Base-by-base conservation (phyloP, 495 filamentous ascomycete genomes). In the Tuber borchii region DNA sequence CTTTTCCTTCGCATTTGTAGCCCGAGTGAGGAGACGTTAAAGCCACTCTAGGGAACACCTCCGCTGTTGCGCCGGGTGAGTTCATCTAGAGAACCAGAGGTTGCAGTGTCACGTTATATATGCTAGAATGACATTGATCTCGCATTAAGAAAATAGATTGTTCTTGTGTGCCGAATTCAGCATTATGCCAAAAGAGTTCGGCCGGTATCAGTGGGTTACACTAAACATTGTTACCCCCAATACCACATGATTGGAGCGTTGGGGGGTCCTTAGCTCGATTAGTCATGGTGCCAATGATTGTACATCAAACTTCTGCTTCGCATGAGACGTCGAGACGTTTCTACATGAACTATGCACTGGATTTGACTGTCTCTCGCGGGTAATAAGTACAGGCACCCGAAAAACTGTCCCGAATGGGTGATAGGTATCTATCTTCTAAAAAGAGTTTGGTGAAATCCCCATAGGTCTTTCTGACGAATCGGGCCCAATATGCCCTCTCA, bases 201-300 rank as follows among this genome's bases (percentile, higher is more conserved):
- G 31, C 26, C 7, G 12, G 10, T 34, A 65, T 12, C 56, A 65
- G 26, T 65, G 26, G 31, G 22, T 8, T 26, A 31, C 2, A 61
- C 9, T 61, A 6, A 26, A 61, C n/a, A 61, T 31, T 31, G 31
- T 61, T 31, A 31, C n/a, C 4, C 14, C 26, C 31, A 26, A 12
- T 34, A 26, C 26, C 26, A 1, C 26, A 19, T 65, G 56, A 34
- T 34, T 34, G 5, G 56, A 34, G 56, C 34, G 56, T 34, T 65
- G 26, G 7, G 56, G 10, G 9, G 2, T 2, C 10, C 51, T n/a
- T 51, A 6, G 10, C n/a, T 65, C 12, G 26, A 65, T 31, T 65
- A 65, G 56, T 65, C 51, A 65, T 12, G 56, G 56, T 65, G 31
- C 56, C 56, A 65, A 65, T 65, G 56, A 65, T 65, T 65, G 26